Base-by-base conservation (phyloP, 2,329 filamentous ascomycete species). In the Didymella arachidicola region DNA sequence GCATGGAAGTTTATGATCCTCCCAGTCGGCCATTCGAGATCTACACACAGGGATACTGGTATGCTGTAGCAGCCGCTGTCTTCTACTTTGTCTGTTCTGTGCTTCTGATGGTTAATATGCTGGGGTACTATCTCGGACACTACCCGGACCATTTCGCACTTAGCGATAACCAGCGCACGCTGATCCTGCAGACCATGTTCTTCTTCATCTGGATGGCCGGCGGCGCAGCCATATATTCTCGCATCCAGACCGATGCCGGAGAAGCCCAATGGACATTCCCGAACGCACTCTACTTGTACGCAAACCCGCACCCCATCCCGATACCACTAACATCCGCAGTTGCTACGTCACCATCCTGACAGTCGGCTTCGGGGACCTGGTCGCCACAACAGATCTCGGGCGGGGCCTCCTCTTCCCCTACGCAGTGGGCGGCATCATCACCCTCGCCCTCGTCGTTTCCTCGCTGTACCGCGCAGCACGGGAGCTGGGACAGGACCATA, bases 171-270 rank as follows among this genome's bases (percentile, higher is more conserved):
- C 93, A 97, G 75, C 86, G 93, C 10, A 97, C 92, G 0, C 80
- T 97, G 22, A 97, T 97, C 82, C 79, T 97, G 27, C 93, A 97
- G 77, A 96, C 92, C 1, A 96, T 96, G 77, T 80, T 90, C 54
- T 91, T 96, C 71, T 88, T 96, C 50, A 78, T 91, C 46, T 97
- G 95, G 81, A 80, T 97, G 0, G 87, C 91, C 0, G 77, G 92
- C 2, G 93, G 93, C 0, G 92, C 89, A 0, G 84, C 88, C 0
- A 79, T 96, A 0, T 97, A 95, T 71, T 86, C 87, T 6, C 80
- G 80, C 1, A 83, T 95, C 3, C 89, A 96, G 58, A 68, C 59
- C 3, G 60, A 70, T 10, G 74, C 74, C 39, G 79, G 79, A 2
- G 54, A 69, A 27, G 57, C 59, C 61, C 83, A 78, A 3, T 95